A percentile compares a stretch with the other conserved stretches of the same genome.
Evolutionary conservation across 306 rosid genomes (phyloP).

Genomic region (Ormosia semicastrata): DNA sequence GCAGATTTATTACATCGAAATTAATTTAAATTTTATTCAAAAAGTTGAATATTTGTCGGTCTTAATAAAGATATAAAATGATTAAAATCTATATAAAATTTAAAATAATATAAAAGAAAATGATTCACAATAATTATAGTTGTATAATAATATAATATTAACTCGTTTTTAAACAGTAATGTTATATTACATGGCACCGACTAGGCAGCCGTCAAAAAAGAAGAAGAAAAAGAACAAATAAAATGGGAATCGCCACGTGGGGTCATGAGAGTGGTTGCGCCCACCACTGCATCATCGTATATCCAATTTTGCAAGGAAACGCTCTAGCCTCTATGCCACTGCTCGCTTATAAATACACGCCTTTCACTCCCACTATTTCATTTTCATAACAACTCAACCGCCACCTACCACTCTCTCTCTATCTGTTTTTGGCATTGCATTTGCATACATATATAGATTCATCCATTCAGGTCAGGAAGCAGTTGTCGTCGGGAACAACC

Average conservation of each 20-base stretch:
- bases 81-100: too few species aligned
- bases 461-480: not conserved
- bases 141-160: too few species aligned
- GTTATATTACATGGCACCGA: not conserved
- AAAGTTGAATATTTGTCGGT: too few species aligned
- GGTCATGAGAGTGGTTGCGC: not conserved
- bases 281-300: not conserved
- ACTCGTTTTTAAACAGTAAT: too few species aligned
- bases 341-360: slow-evolving; percentile 10
- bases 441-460: not conserved
- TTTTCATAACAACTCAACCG: not conserved
- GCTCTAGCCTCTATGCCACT: too few species aligned
- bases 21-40: too few species aligned
- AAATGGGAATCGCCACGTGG: not conserved
- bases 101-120: too few species aligned
- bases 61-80: too few species aligned
- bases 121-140: too few species aligned
- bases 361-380: not conserved
- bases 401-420: not conserved
- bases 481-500: not conserved
- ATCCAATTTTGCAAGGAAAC: not conserved
- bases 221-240: not conserved
- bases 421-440: not conserved
- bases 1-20: too few species aligned
- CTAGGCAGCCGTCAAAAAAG: not conserved